Conservation (phyloP, 2,329 filamentous ascomycete genomes). For the Ophiosphaerella narmari region DNA sequence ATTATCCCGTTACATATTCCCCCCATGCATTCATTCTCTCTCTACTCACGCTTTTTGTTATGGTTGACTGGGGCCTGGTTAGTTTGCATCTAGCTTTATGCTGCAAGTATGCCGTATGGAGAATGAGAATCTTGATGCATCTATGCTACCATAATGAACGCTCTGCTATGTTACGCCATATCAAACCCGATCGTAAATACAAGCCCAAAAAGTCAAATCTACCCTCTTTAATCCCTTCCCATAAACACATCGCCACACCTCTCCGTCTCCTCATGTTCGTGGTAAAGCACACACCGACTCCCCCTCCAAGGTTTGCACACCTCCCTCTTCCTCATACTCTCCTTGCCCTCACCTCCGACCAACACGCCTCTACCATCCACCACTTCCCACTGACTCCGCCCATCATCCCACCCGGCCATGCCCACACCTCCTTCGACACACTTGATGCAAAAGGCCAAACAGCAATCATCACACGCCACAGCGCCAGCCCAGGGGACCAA, state of each 20-base stretch:
- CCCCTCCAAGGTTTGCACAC: constrained; percentile 46
- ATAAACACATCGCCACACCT: constrained; percentile 39
- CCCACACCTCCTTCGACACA: constrained; percentile 45
- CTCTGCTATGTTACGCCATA: neutral
- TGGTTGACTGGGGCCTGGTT: no score
- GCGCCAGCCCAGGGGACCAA: constrained; percentile 46
- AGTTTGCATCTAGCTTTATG: no score
- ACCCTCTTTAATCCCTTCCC: constrained; percentile 14
- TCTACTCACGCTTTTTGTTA: no score
- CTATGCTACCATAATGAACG: neutral
- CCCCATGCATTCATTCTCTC: no score
- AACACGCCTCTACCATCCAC: no score
- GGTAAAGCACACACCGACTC: constrained; percentile 42
- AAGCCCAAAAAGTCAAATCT: no score
- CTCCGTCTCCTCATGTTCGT: constrained; percentile 46
- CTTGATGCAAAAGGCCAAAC: constrained; percentile 46
- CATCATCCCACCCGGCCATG: constrained; percentile 39
- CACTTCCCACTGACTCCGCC: constrained; percentile 17
- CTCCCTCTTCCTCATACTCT: constrained; percentile 38
- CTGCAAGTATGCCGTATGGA: no score
- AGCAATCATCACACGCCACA: constrained; percentile 49
- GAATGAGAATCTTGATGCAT: no score
- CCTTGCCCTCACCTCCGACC: constrained; percentile 13
- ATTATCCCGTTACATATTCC: no score
- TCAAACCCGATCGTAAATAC: no score